Evolutionary conservation across 495 filamentous ascomycete genomes (phyloP).

Genomic region (Hypoxylon crocopeplum): DNA sequence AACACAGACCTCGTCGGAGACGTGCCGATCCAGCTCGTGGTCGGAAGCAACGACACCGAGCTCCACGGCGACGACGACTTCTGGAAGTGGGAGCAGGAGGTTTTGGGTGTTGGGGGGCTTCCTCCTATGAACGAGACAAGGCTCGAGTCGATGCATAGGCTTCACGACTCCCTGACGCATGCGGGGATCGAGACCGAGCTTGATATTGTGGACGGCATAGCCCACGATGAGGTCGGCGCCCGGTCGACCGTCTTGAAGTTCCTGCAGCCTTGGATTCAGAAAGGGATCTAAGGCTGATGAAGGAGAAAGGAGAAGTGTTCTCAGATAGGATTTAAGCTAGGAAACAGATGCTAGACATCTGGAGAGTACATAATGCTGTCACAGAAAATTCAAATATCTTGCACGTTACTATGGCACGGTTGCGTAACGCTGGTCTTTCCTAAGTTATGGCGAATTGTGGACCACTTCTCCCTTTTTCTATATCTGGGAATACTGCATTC

Average conservation of each 20-base stretch:
- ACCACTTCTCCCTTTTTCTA: too few species aligned
- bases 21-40: constrained; percentile 32
- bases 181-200: constrained; percentile 12
- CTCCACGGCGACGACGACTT: constrained; percentile 16
- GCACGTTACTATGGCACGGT: too few species aligned
- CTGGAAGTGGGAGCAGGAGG: constrained; percentile 47
- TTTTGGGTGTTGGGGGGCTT: constrained; percentile 38
- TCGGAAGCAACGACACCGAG: constrained; percentile 28
- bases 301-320: too few species aligned
- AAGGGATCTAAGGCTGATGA: neutral
- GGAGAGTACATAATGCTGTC: too few species aligned
- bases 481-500: too few species aligned
- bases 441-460: too few species aligned
- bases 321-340: neutral
- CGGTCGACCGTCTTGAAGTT: constrained; percentile 11
- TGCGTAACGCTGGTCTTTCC: too few species aligned
- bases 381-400: too few species aligned
- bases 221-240: constrained; percentile 14
- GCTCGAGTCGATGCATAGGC: constrained; percentile 45
- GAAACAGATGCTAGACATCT: too few species aligned
- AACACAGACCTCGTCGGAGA: constrained; percentile 8
- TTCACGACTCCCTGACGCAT: constrained; percentile 3
- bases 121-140: constrained; percentile 48
- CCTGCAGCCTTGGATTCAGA: constrained; percentile 12
- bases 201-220: constrained; percentile 6